Conservation (phyloP, 192 early-diverging fungal species). For the Podila epicladia region DNA sequence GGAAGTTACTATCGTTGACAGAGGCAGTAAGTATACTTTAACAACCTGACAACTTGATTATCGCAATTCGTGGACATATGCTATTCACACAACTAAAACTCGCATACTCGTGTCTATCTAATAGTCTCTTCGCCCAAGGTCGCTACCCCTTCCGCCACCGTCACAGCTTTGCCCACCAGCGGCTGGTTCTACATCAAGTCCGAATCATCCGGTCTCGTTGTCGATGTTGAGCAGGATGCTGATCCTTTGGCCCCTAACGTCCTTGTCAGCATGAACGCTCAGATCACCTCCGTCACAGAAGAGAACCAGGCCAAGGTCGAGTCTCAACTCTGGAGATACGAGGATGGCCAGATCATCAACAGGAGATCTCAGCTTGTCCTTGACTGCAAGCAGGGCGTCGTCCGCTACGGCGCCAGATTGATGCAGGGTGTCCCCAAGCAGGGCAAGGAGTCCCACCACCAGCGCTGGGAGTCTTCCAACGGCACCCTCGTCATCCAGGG, state of each 20-base stretch:
- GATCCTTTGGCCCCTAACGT: conserved; percentile 32
- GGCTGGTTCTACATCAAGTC: conserved; percentile 53
- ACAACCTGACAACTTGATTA: background rate
- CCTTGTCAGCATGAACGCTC: conserved; percentile 30
- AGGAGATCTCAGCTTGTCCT: conserved; percentile 37
- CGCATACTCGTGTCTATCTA: background rate
- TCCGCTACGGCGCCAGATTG: conserved; percentile 44
- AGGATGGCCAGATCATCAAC: conserved; percentile 49
- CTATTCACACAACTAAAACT: background rate
- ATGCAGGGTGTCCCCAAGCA: conserved; percentile 31
- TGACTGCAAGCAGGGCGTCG: conserved; percentile 47
- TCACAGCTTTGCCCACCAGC: conserved; percentile 20
- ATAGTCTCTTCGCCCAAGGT: background rate
- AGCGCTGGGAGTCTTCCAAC: conserved; percentile 44
- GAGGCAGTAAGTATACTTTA: conserved; percentile 17
- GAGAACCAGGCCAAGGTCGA: conserved; percentile 23
- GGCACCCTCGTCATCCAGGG: conserved; percentile 38
- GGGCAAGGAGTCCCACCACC: conserved; percentile 45
- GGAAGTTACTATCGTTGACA: conserved; percentile 4
- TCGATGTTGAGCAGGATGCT: conserved; percentile 32
- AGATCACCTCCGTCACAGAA: conserved; percentile 13
- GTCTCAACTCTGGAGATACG: conserved; percentile 47
- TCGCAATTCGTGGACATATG: background rate
- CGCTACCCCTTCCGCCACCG: background rate
- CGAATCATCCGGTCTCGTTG: conserved; percentile 27